Percentiles rank a stretch among this genome's conserved stretches.
These are phyloP conservation scores for Fusarium goolgardi DNA, from an alignment of 2,329 filamentous ascomycete species.

Conservation along the genomic window DNA sequence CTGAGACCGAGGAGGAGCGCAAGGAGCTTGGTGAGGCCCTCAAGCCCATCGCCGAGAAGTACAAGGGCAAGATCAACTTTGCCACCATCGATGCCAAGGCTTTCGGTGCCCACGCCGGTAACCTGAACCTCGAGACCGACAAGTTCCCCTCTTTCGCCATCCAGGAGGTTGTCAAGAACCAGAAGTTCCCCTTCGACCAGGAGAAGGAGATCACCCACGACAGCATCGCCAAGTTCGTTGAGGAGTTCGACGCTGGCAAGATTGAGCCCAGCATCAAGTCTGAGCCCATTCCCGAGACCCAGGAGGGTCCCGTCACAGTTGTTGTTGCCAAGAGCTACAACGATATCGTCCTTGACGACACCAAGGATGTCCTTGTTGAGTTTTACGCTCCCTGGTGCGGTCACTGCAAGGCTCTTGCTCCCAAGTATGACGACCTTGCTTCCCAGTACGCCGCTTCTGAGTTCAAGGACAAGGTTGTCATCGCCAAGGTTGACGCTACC, in stretches of 20 bases:
- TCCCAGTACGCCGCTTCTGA: slow-evolving; percentile 80
- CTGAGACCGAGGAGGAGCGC: slow-evolving; percentile 91
- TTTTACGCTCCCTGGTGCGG: slow-evolving; percentile 99
- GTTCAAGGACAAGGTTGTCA: slow-evolving; percentile 84
- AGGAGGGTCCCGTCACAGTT: slow-evolving; percentile 88
- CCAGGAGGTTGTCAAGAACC: slow-evolving; percentile 93
- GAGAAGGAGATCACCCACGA: slow-evolving; percentile 79
- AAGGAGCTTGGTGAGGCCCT: slow-evolving; percentile 79
- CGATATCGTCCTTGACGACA: slow-evolving; percentile 88
- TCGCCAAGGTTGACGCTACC: slow-evolving; percentile 98
- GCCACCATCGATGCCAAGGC: slow-evolving; percentile 95
- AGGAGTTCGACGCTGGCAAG: slow-evolving; percentile 87
- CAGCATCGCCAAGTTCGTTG: slow-evolving; percentile 82
- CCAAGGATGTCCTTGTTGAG: slow-evolving; percentile 97
- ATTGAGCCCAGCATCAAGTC: slow-evolving; percentile 98
- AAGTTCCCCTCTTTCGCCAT: slow-evolving; percentile 98
- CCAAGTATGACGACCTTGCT: slow-evolving; percentile 95
- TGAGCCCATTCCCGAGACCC: slow-evolving; percentile 92
- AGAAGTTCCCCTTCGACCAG: slow-evolving; percentile 95
- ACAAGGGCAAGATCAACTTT: slow-evolving; percentile 96
- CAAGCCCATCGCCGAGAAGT: slow-evolving; percentile 88
- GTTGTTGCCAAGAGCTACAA: slow-evolving; percentile 96
- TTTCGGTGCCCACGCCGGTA: slow-evolving; percentile 93
- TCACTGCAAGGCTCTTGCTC: slow-evolving; percentile 98
- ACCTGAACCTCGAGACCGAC: slow-evolving; percentile 96